Base-by-base conservation (phyloP, 768 basidiomycete species). In the Naganishia randhawae region DNA sequence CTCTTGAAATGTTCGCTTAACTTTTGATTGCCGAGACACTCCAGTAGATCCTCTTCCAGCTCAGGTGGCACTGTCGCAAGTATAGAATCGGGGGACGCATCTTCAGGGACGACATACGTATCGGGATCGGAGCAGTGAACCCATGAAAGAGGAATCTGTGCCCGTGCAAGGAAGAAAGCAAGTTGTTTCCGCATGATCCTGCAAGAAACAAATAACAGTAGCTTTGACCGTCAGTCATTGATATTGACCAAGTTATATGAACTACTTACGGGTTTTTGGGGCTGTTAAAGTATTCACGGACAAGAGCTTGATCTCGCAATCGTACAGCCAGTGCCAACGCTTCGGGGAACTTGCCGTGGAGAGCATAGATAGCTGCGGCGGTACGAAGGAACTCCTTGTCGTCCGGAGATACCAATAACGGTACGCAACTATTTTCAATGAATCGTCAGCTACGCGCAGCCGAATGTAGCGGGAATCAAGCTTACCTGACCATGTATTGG, bases 111-210 rank as follows among this genome's bases (percentile, higher is more conserved):
- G 17, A 41, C 52, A 48, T 66, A 69, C 4, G 69, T 65, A 16
- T 69, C 69, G 11, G 69, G 57, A 22, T 70, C 69, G 8, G 69
- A 66, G 33, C 69, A 67, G 63, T 88, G 88, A 42, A 95, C 81
- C 92, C 94, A 96, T 75, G 93, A 89, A 35, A 92, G 79, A 13
- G 92, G 92, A 66, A 94, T 85, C 74, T 93, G 91, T 1, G 95
- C 88, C 50, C 96, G 90, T 11, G 94, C 92, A 55, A 99, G 87
- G 73, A 96, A 84, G 81, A 91, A 91, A 1, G 96, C 92, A 27
- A 99, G 86, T 80, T 99, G 96, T 37, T 90, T 89, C 78, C 89
- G 90, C 96, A 98, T 97, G 52, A 87, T 78, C 25, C 90, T 91
- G 72, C 8, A 25, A 13, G n/a, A 17, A 9, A 33, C 17, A 17